phyloP scores from a whole-genome alignment of 148 eudicot genomes.

The Rhododendron simsii region DNA sequence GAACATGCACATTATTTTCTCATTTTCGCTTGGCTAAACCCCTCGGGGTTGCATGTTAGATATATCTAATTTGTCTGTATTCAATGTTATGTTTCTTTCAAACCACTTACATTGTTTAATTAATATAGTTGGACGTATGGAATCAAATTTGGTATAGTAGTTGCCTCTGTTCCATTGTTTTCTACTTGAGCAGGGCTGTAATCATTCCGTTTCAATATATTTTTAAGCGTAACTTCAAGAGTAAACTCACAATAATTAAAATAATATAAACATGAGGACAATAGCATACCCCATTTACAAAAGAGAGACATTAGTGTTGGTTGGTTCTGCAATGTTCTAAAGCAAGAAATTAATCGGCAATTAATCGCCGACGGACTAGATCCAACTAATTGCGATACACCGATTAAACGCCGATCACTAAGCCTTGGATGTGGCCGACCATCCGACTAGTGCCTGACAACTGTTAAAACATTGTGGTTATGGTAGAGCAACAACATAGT shows the following conservation, averaged over 20 bases:
- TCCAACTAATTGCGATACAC: no score
- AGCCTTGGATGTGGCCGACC: no score
- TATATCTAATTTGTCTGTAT: not conserved
- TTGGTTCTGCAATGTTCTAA: not conserved
- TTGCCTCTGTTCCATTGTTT: not conserved
- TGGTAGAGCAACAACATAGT: not conserved
- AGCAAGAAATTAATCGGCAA: no score
- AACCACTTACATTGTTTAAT: not conserved
- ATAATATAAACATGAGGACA: not conserved
- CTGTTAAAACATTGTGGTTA: not conserved
- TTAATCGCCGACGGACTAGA: no score
- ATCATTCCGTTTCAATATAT: not conserved
- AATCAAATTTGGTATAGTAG: not conserved
- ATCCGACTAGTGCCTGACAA: fast-evolving
- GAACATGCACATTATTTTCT: no score
- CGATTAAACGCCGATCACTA: no score
- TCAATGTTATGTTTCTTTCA: not conserved
- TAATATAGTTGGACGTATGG: not conserved
- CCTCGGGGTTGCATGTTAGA: not conserved
- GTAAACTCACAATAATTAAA: not conserved
- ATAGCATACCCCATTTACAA: not conserved
- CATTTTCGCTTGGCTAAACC: no score
- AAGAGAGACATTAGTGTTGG: not conserved
- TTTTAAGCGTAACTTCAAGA: not conserved
- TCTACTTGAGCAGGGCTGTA: not conserved